Conservation (phyloP, 1,284 basidiomycete species). For the Cutaneotrichosporon mucoides region DNA sequence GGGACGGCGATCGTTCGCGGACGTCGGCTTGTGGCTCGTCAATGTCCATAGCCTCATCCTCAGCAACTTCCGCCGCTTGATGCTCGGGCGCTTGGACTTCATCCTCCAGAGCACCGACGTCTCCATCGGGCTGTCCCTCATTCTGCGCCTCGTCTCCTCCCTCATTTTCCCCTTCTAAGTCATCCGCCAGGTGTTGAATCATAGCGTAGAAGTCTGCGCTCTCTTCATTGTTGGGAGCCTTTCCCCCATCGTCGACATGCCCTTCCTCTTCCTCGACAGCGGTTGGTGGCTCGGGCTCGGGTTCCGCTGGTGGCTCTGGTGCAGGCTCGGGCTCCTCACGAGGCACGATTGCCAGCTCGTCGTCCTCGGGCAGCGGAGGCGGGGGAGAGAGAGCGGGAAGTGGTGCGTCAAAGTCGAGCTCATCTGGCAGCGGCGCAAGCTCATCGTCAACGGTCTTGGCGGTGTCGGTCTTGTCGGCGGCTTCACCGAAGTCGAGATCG, state of each 20-base stretch:
- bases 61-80: too few relatives aligned
- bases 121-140: too few relatives aligned
- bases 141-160: too few relatives aligned
- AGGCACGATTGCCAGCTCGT: conserved; percentile 11
- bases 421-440: conserved; percentile 11
- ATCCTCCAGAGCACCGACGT: too few relatives aligned
- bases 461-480: too few relatives aligned
- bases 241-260: too few relatives aligned
- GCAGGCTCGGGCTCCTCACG: conserved; percentile 2
- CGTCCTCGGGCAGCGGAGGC: conserved; percentile 3
- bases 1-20: too few relatives aligned
- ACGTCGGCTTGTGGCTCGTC: background rate
- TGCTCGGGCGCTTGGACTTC: too few relatives aligned
- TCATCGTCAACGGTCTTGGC: background rate
- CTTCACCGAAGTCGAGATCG: background rate
- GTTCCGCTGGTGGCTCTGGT: background rate
- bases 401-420: conserved; percentile 14
- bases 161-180: too few relatives aligned
- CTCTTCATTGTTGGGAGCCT: too few relatives aligned
- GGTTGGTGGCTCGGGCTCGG: background rate
- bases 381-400: background rate
- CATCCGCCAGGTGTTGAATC: too few relatives aligned
- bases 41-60: background rate
- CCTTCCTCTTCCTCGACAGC: background rate
- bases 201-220: too few relatives aligned